Evolutionary conservation across 2,329 filamentous ascomycete species (phyloP).

Genomic region (Monosporascus sp.): DNA sequence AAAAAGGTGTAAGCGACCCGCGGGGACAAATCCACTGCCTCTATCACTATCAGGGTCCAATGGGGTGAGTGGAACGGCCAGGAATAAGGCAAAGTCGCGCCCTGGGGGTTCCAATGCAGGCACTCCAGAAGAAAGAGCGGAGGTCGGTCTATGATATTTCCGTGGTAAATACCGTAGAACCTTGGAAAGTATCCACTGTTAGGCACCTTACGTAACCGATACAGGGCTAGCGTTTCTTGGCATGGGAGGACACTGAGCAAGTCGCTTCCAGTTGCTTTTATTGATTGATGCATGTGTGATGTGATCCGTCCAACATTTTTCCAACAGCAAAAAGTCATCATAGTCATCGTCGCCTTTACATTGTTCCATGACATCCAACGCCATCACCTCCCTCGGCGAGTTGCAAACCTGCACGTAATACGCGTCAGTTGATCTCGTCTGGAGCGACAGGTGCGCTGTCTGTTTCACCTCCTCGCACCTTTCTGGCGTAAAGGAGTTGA

Average conservation of each 20-base stretch:
- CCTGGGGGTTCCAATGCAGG: background rate
- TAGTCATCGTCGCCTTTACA: background rate
- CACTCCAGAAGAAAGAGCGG: background rate
- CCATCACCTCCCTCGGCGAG: background rate
- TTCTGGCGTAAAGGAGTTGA: slow-evolving; percentile 24
- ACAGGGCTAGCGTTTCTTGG: too few species aligned
- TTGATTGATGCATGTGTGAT: too few species aligned
- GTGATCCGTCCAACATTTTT: background rate
- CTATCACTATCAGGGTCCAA: background rate
- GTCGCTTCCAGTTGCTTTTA: too few species aligned
- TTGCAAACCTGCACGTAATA: background rate
- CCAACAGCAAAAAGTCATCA: background rate
- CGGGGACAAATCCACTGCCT: background rate
- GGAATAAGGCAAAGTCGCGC: background rate
- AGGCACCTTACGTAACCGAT: background rate
- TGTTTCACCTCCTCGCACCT: slow-evolving; percentile 4
- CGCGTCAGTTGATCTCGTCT: background rate
- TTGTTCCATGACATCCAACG: background rate
- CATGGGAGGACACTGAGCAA: too few species aligned
- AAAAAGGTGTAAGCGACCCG: background rate
- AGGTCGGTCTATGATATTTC: background rate
- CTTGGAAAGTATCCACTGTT: background rate
- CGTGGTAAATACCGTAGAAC: background rate
- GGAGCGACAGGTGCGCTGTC: background rate
- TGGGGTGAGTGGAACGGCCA: too few species aligned